phyloP scores from a whole-genome alignment of 192 early-diverging fungal species.

The Spizellomyces punctatus region DNA sequence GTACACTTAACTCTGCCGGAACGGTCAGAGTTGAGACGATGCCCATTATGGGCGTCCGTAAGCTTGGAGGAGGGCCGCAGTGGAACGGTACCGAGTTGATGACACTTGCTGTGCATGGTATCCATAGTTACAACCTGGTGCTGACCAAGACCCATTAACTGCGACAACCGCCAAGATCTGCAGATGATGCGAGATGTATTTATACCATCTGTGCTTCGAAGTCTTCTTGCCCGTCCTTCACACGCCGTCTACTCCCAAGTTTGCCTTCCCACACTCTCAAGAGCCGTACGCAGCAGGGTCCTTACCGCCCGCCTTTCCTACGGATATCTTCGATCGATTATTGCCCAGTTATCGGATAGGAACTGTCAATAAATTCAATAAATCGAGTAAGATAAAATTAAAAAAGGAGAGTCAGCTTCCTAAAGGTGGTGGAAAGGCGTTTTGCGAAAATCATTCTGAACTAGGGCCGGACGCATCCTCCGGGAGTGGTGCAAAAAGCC shows the following conservation, averaged over 20 bases:
- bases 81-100: background rate
- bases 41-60: conserved; percentile 7
- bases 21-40: background rate
- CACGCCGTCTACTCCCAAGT: background rate
- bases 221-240: conserved; percentile 8
- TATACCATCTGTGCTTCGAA: conserved; percentile 26
- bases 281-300: background rate
- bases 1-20: background rate
- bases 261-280: background rate
- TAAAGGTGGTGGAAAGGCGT: background rate
- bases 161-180: too few relatives aligned
- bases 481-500: background rate
- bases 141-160: background rate
- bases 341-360: conserved; percentile 27
- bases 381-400: background rate
- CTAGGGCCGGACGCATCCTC: background rate
- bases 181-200: conserved; percentile 15
- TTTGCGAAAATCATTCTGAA: conserved; percentile 1
- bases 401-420: background rate
- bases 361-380: conserved; percentile 12
- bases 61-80: background rate
- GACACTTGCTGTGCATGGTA: background rate
- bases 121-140: background rate
- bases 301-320: conserved; percentile 13
- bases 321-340: conserved; percentile 19